A percentile compares a stretch with the other conserved stretches of the same genome.
Evolutionary conservation across 1,284 basidiomycete genomes (phyloP).

Genomic region (Fomitopsis betulina): DNA sequence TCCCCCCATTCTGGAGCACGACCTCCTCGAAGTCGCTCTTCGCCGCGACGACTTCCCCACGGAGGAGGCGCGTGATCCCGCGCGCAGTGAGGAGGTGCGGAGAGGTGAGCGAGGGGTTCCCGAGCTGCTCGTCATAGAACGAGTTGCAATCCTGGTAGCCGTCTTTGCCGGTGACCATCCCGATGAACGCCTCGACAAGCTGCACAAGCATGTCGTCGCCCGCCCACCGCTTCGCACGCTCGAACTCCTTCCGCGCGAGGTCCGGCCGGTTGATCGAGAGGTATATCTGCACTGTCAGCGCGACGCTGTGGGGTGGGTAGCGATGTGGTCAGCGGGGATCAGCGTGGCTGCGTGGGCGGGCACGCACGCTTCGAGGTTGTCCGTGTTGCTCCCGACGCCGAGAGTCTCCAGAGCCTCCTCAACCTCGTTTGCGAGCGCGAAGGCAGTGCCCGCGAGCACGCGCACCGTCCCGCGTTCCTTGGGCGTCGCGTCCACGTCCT

Average conservation of each 20-base stretch:
- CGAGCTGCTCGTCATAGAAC: constrained; percentile 90
- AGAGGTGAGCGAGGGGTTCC: constrained; percentile 77
- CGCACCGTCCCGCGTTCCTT: constrained; percentile 68
- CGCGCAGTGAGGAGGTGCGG: constrained; percentile 77
- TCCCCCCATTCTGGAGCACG: constrained; percentile 46
- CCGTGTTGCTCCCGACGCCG: constrained; percentile 60
- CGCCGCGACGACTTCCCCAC: constrained; percentile 79
- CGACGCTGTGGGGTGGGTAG: constrained; percentile 5
- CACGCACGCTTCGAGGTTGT: constrained; percentile 84
- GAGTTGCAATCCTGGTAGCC: constrained; percentile 69
- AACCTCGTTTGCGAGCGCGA: constrained; percentile 76
- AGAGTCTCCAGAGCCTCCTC: constrained; percentile 91
- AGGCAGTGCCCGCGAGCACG: constrained; percentile 81
- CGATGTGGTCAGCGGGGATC: background rate
- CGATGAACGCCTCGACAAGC: constrained; percentile 85
- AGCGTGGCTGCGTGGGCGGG: background rate
- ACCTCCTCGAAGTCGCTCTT: constrained; percentile 84
- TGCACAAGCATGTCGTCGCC: constrained; percentile 90
- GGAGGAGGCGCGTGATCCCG: constrained; percentile 78
- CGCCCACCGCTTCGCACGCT: constrained; percentile 77
- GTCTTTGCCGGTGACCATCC: constrained; percentile 76
- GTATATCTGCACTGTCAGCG: constrained; percentile 5
- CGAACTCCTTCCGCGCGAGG: constrained; percentile 54
- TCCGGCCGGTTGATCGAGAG: constrained; percentile 4
- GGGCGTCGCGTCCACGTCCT: constrained; percentile 59